Base-by-base conservation (phyloP, 352 stramenopile genomes). In the Peronospora belbahrii region DNA sequence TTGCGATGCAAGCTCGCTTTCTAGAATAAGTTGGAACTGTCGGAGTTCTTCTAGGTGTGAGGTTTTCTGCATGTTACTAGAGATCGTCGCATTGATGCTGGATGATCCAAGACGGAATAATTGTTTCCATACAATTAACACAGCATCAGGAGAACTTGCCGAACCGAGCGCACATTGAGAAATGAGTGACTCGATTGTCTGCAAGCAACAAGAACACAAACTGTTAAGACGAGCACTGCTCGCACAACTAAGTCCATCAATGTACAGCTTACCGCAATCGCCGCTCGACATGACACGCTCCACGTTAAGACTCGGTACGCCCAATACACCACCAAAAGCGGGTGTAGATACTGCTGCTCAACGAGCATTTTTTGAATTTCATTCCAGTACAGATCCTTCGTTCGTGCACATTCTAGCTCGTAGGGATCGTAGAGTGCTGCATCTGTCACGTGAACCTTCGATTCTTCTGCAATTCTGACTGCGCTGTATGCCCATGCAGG, bases 321-420 rank as follows among this genome's bases (percentile, higher is more conserved):
- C 77, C 77, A 89, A 42, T 89, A 85, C 2, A 74, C 46, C 13
- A 78, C 49, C 11, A 89, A 40, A 0, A 89, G 34, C 17, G 77
- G 77, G 27, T 89, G 77, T 2, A 87, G 39, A 28, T 83, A 89
- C 11, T 70, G 65, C 20, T 73, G 59, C 22, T 83, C 56, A 8
- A 74, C 52, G 17, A 85, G 28, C 25, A 78, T 82, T 18, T 70
- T 67, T 48, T 89, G 77, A 34, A 87, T 85, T 24, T 86, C 74
- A 34, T 89, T 89, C 77, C 77, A 89, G 47, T 89, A 85, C 9
- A 55, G 30, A 55, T 89, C 77, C 31, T 84, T 70, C 17, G 77
- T 87, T 3, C 70, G 66, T n/a, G 63, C 62, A 24, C 65, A 82
- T 56, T 89, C 77, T 38, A 86, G 54, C 41, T 87, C 71, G 49